Base-by-base conservation (phyloP, 2,329 filamentous ascomycete genomes). In the Beauveria sp. region DNA sequence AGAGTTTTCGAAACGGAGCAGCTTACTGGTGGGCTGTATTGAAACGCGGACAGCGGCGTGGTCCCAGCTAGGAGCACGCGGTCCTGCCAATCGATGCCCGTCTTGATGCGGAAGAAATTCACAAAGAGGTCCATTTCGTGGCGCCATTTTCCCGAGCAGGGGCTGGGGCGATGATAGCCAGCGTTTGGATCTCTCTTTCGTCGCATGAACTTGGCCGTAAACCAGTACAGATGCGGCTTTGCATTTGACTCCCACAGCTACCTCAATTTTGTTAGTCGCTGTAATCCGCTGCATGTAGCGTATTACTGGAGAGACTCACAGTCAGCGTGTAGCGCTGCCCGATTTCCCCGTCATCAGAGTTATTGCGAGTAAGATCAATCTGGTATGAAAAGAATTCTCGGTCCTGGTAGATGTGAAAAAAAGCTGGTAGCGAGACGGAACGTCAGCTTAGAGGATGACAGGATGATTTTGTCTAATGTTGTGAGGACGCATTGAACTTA, bases 191-290 rank as follows among this genome's bases (percentile, higher is more conserved):
- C 73, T 7, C 73, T 71, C 7, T 72, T 76, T 60, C 73, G 75
- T 58, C 77, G 76, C 67, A 76, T 77, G 65, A 76, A 77, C 60
- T 83, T 83, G 52, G 79, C 80, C 8, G 82, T 82, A 51, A 84
- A 83, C 65, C 80, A 82, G 74, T 90, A 92, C 0, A 83, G 79
- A 63, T 76, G 77, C 0, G 87, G 87, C 16, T 75, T 73, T 12
- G 79, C 75, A 63, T 84, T 79, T 5, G 86, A 88, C 71, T 91
- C 84, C 75, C 85, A 90, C 56, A 93, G 78, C 87, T 91, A 65
- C n/a, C 12, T 16, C 48, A 48, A 31, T 8, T 3, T 50, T 24
- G 6, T 40, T 49, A n/a, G 26, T 28, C 20, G 57, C 10, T 38
- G 26, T 6, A 2, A 22, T 14, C 9, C 8, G n/a, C 5, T 9